A percentile compares a stretch with the other conserved stretches of the same genome.
These are phyloP conservation scores for Leccinum aurantiacum DNA, from an alignment of 768 basidiomycete genomes.

Conservation along the genomic window DNA sequence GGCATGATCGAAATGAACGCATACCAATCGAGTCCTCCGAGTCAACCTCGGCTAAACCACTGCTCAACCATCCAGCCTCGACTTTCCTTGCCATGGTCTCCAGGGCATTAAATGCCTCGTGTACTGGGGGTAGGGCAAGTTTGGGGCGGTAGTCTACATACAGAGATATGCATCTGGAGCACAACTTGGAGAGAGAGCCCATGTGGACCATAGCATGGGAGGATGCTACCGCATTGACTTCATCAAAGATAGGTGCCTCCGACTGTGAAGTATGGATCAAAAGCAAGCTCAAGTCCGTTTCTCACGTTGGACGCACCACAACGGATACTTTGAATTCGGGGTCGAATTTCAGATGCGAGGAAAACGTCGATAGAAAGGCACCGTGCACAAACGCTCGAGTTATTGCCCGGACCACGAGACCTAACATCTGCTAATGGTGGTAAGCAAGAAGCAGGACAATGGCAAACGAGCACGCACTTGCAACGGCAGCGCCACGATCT, in stretches of 20 bases:
- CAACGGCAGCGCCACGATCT: slow-evolving; percentile 62
- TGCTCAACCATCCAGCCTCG: slow-evolving; percentile 50
- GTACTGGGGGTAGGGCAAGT: slow-evolving; percentile 28
- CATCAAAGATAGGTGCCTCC: slow-evolving; percentile 35
- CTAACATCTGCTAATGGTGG: slow-evolving; percentile 25
- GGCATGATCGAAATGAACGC: slow-evolving; percentile 29
- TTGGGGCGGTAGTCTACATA: slow-evolving; percentile 37
- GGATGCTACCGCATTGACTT: slow-evolving; percentile 34
- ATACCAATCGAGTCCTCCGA: slow-evolving; percentile 30
- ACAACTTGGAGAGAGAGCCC: slow-evolving; percentile 42
- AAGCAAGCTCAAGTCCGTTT: neutral
- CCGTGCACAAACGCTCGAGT: slow-evolving; percentile 57
- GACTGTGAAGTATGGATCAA: slow-evolving; percentile 23
- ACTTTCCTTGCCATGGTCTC: slow-evolving; percentile 41
- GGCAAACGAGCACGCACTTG: slow-evolving; percentile 36
- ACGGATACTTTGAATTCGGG: slow-evolving; percentile 23
- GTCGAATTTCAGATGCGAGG: slow-evolving; percentile 33
- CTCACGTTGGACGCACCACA: slow-evolving; percentile 7
- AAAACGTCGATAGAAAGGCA: slow-evolving; percentile 48
- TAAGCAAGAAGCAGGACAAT: slow-evolving; percentile 18
- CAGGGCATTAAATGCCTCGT: slow-evolving; percentile 28
- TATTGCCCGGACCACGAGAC: slow-evolving; percentile 46
- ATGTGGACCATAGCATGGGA: slow-evolving; percentile 40
- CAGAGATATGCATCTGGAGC: slow-evolving; percentile 33
- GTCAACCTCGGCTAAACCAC: slow-evolving; percentile 30